Evolutionary conservation across 2,329 filamentous ascomycete species (phyloP), one percentile per base, ranked within the genome.

Genomic region (Penicillium freii): DNA sequence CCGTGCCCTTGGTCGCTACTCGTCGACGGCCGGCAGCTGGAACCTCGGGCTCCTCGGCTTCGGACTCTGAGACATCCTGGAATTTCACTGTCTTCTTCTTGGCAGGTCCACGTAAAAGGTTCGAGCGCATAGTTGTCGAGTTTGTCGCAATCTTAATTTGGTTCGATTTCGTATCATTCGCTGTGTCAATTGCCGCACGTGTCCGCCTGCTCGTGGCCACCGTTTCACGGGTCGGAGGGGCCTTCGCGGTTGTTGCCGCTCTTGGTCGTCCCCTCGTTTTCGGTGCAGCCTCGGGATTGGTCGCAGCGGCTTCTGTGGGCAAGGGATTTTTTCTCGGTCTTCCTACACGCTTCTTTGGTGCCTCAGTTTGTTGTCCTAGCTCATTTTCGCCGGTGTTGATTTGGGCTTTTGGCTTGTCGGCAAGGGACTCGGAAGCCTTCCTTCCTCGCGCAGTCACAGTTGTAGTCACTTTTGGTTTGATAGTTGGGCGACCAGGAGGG

Each of bases 21-120:
- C 64, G 65, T 43, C 67, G 71, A 29, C 69, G 66, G 19, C 63
- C 64, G 21, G 63, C 49, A 6, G 59, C 51, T 15, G 66, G 58
- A 29, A 65, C 62, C 27, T 62, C 61, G 5, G 68, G 60, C 27
- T 77, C 76, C 27, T 79, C 77, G 3, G 74, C 73, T n/a, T 76
- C 75, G 4, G 75, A 75, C 5, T 75, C 75, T 3, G 71, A 67
- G 1, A 69, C 59, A 54, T 80, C 76, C 54, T 78, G 69, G 60
- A 81, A 81, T 3, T 78, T 80, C 25, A 81, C 79, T 42, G 73
- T 80, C 67, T 79, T 80, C 64, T 73, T 75, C 50, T 74, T 71
- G 1, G 70, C 68, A 10, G 70, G 67, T 8, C 70, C 71, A 25
- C 66, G 69, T 29, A 69, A 50, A 38, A 69, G 54, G 47, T 69